phyloP scores from a whole-genome alignment of 2,329 filamentous ascomycete genomes.

The Exophiala viscosa region DNA sequence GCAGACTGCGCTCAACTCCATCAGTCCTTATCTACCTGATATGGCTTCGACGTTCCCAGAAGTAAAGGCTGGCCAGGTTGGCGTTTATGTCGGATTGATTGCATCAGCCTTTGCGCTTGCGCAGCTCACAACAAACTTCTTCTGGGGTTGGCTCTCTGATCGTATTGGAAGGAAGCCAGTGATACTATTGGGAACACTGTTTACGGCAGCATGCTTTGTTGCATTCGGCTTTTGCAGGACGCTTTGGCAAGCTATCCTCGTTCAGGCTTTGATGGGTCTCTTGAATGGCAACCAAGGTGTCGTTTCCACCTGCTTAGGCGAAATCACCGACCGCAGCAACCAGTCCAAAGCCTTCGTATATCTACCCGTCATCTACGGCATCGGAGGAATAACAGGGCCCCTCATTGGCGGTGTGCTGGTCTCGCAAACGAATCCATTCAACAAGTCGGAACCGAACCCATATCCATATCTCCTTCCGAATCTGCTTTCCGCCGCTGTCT shows the following conservation, averaged over 20 bases:
- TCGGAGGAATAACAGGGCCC: slow-evolving; percentile 89
- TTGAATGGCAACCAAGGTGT: slow-evolving; percentile 94
- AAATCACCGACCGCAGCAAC: slow-evolving; percentile 92
- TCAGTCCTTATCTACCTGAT: slow-evolving; percentile 87
- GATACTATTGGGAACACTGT: slow-evolving; percentile 74
- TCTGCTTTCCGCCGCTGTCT: slow-evolving; percentile 67
- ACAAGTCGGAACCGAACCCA: slow-evolving; percentile 48
- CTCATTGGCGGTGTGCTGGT: slow-evolving; percentile 85
- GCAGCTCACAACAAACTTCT: slow-evolving; percentile 86
- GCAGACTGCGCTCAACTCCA: slow-evolving; percentile 95
- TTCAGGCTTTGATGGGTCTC: slow-evolving; percentile 86
- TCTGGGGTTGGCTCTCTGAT: slow-evolving; percentile 84
- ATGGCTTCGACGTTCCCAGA: slow-evolving; percentile 87
- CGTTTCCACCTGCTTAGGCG: slow-evolving; percentile 87
- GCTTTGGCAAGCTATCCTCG: slow-evolving; percentile 78
- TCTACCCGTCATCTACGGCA: slow-evolving; percentile 89
- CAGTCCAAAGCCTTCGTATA: slow-evolving; percentile 93
- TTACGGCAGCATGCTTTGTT: slow-evolving; percentile 76
- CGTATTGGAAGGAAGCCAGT: slow-evolving; percentile 76
- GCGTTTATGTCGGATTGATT: slow-evolving; percentile 84
- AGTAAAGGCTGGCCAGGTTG: slow-evolving; percentile 66
- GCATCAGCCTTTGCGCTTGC: slow-evolving; percentile 89
- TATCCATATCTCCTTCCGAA: slow-evolving; percentile 88
- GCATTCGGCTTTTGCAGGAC: slow-evolving; percentile 81
- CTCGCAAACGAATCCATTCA: slow-evolving; percentile 56